Evolutionary conservation across 2,329 filamentous ascomycete species (phyloP), one percentile per base, ranked within the genome.

Genomic region (Calonectria montana): DNA sequence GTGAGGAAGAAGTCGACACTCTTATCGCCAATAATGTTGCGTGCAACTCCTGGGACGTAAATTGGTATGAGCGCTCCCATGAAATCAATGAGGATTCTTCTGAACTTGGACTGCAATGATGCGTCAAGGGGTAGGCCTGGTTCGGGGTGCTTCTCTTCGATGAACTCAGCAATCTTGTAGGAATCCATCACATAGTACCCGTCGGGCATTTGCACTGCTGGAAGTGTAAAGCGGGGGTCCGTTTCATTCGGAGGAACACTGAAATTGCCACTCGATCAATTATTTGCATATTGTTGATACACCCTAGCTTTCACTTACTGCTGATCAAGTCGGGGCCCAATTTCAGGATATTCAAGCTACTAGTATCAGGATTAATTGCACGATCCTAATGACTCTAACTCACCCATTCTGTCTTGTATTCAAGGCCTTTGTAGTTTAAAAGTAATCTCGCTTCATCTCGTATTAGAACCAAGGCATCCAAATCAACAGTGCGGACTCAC

Each of bases 111-210:
- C 25, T 76, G 67, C 35, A 75, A 67, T 21, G 65, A 29, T 2
- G 48, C 29, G 15, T 70, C 45, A 2, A 76, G 27, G 1, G 29
- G 59, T 0, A 76, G 3, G 1, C 55, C 55, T 0, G 91, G 91
- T 21, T 84, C 80, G 0, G 92, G 92, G 73, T 93, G 84, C 1
- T 83, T 82, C 59, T 86, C 81, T 78, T 94, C 92, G 23, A 94
- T 84, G n/a, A 84, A 83, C 3, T 82, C 74, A n/a, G 87, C 90
- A 73, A 94, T 94, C 41, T 83, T 83, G 73, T 83, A 84, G 1
- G 90, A 92, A 77, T 94, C 91, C 88, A 91, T 93, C 7, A 92
- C 74, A 75, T 89, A 91, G 1, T 80, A 87, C 16, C 88, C 89
- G 59, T 91, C 87, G 0, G 87, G 84, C 53, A 91, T 83, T 15